phyloP scores from a whole-genome alignment of 495 filamentous ascomycete genomes.

The Aspergillus carlsbadensis region DNA sequence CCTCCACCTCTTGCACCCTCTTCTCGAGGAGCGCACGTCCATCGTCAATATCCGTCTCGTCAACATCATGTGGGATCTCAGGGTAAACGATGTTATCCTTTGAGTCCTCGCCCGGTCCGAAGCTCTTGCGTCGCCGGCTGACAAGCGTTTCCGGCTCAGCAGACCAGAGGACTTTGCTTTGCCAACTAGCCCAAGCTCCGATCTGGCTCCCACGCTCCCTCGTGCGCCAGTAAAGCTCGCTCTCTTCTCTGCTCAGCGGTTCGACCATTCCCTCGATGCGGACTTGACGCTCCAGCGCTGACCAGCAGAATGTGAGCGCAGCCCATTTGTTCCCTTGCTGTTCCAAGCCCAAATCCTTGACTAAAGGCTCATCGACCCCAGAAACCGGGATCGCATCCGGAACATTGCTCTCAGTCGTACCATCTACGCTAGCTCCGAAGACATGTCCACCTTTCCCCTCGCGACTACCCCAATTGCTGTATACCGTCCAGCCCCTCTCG shows the following conservation, averaged over 20 bases:
- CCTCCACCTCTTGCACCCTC: constrained; percentile 69
- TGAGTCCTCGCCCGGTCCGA: constrained; percentile 34
- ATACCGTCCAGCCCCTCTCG: constrained; percentile 79
- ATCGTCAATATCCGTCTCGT: constrained; percentile 60
- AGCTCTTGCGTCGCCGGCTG: constrained; percentile 32
- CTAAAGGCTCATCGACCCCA: constrained; percentile 16
- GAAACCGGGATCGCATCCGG: constrained; percentile 32
- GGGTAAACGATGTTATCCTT: constrained; percentile 22
- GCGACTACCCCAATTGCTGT: constrained; percentile 81
- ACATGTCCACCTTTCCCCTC: constrained; percentile 48
- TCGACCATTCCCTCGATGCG: constrained; percentile 75
- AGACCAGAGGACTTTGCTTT: constrained; percentile 69
- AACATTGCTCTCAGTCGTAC: constrained; percentile 5
- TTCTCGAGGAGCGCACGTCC: constrained; percentile 63
- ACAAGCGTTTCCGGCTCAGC: constrained; percentile 27
- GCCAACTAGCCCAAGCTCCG: constrained; percentile 90
- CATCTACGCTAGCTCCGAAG: constrained; percentile 27
- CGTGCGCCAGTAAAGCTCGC: constrained; percentile 85
- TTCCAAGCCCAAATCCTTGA: constrained; percentile 5
- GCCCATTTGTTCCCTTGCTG: constrained; percentile 42
- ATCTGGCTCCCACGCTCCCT: constrained; percentile 75
- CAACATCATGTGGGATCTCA: constrained; percentile 52
- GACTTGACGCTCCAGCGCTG: constrained; percentile 80
- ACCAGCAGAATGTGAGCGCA: constrained; percentile 47
- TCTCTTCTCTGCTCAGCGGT: constrained; percentile 68